Evolutionary conservation across 2,329 filamentous ascomycete species (phyloP).

Genomic region (Fusarium sterilihyphosum): DNA sequence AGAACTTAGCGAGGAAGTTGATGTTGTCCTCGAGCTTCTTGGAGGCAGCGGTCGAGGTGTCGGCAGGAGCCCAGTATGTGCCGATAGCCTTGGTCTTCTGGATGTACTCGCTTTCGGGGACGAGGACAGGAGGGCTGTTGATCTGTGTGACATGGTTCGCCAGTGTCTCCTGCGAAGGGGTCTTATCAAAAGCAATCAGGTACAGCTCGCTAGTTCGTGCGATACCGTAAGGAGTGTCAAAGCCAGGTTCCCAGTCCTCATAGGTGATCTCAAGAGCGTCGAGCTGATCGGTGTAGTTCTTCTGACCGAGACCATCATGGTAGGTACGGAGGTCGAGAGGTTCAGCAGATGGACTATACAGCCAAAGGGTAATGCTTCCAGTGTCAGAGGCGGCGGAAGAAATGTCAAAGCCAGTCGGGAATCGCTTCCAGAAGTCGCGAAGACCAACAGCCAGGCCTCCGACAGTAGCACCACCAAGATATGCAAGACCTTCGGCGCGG

Average conservation of each 20-base stretch:
- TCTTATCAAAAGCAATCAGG: slow-evolving; percentile 62
- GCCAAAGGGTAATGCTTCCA: slow-evolving; percentile 67
- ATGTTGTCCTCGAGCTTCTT: slow-evolving; percentile 62
- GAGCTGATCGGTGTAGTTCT: slow-evolving; percentile 66
- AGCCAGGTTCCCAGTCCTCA: slow-evolving; percentile 67
- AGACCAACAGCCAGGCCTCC: slow-evolving; percentile 69
- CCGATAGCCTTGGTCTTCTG: slow-evolving; percentile 63
- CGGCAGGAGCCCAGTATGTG: slow-evolving; percentile 62
- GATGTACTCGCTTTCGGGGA: slow-evolving; percentile 60
- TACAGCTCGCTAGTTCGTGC: slow-evolving; percentile 67
- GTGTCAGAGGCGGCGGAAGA: slow-evolving; percentile 58
- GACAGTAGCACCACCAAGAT: slow-evolving; percentile 64
- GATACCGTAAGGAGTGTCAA: slow-evolving; percentile 66
- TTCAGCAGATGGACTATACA: slow-evolving; percentile 66
- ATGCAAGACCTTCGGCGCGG: slow-evolving; percentile 65
- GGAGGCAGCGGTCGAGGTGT: slow-evolving; percentile 34
- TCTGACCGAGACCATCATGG: slow-evolving; percentile 65
- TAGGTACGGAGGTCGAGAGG: slow-evolving; percentile 67
- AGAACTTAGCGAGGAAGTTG: slow-evolving; percentile 66
- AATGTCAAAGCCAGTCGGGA: slow-evolving; percentile 67
- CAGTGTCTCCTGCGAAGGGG: slow-evolving; percentile 60
- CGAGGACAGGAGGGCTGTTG: slow-evolving; percentile 62
- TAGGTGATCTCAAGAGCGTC: slow-evolving; percentile 72
- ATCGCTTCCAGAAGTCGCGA: slow-evolving; percentile 71
- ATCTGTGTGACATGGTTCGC: slow-evolving; percentile 55